These are phyloP conservation scores for Ophiostoma novo-ulmi DNA, from an alignment of 2,329 filamentous ascomycete genomes.

Conservation along the genomic window DNA sequence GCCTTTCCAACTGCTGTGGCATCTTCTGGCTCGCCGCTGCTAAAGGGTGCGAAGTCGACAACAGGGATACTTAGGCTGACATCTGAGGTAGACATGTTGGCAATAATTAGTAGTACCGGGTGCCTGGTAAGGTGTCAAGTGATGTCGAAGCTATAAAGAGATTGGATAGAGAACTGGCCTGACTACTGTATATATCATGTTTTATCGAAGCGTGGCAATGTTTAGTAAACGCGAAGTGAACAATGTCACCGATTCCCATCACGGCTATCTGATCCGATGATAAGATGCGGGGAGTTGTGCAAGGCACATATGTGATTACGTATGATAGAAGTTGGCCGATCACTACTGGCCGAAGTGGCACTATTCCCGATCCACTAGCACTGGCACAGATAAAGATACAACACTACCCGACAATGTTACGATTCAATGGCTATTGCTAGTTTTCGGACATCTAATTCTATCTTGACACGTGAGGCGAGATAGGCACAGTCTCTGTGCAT, in stretches of 20 bases:
- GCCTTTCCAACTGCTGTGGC: neutral
- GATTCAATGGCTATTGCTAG: neutral
- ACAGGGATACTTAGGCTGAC: neutral
- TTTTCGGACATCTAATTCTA: neutral
- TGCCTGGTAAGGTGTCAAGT: neutral
- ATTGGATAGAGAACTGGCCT: neutral
- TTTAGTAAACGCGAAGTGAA: neutral
- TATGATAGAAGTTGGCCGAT: neutral
- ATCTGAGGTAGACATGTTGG: neutral
- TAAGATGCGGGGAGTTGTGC: neutral
- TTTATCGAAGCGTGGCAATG: neutral
- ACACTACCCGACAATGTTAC: neutral
- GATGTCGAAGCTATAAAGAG: neutral
- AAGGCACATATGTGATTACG: neutral
- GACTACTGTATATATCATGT: neutral
- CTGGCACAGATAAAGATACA: neutral
- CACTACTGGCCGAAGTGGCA: neutral
- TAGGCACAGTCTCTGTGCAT: neutral
- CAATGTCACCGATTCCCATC: neutral
- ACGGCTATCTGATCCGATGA: neutral
- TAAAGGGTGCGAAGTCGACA: neutral
- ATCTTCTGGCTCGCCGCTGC: neutral
- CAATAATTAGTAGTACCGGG: neutral
- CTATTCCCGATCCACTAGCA: neutral
- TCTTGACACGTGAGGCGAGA: neutral